Percentiles rank a stretch among this genome's conserved stretches.
Evolutionary conservation across 306 rosid genomes (phyloP).

Genomic region (Fragaria iinumae): DNA sequence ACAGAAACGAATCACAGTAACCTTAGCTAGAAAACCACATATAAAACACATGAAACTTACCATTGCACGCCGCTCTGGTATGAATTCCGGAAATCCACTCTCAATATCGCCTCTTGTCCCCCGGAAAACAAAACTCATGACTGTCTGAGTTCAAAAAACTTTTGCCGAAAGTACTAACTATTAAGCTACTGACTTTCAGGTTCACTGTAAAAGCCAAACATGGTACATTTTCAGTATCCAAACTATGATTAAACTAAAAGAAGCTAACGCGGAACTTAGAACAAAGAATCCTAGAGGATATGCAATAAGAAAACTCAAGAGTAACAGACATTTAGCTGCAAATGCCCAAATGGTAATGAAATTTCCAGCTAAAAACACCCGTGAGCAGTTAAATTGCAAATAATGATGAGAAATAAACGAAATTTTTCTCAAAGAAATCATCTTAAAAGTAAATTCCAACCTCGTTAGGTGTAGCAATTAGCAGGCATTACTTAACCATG

Average conservation of each 20-base stretch:
- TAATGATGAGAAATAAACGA: background rate
- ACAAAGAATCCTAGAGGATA: background rate
- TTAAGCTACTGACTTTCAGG: background rate
- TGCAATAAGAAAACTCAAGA: background rate
- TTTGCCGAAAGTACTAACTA: background rate
- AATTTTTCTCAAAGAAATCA: background rate
- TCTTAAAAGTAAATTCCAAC: background rate
- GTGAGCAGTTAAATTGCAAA: background rate
- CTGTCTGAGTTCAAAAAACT: slow-evolving; percentile 23
- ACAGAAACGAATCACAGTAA: background rate
- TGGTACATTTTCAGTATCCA: background rate
- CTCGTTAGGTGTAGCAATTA: background rate
- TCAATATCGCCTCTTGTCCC: slow-evolving; percentile 84
- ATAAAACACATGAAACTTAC: slow-evolving; percentile 33
- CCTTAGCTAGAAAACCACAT: slow-evolving; percentile 1
- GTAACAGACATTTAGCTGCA: background rate
- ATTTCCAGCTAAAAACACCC: background rate
- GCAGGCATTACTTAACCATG: background rate
- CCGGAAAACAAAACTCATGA: slow-evolving; percentile 89
- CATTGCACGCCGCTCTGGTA: slow-evolving; percentile 79
- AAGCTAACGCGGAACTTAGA: background rate
- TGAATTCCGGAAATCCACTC: slow-evolving; percentile 71
- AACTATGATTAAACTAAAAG: background rate
- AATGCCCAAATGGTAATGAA: background rate
- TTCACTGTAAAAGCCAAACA: background rate